phyloP scores from a whole-genome alignment of 371 early-diverging fungal genomes.

The Mortierella sp. region DNA sequence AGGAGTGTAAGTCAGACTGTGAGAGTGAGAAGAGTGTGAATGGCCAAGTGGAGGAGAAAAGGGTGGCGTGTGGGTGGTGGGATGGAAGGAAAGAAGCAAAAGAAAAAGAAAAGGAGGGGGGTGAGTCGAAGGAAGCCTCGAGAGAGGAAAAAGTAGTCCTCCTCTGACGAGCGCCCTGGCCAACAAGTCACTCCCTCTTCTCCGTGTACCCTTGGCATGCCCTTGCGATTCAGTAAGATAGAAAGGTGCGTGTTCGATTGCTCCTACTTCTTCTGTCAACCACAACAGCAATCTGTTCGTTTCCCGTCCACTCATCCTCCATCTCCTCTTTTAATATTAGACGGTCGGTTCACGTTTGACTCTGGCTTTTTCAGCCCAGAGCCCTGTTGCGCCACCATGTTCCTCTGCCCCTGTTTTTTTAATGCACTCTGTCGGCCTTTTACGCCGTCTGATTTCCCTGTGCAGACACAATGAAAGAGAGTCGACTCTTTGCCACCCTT shows the following conservation, averaged over 20 bases:
- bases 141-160: background rate
- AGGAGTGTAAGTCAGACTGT: background rate
- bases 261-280: background rate
- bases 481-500: background rate
- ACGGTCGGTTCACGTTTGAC: too few species aligned
- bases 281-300: background rate
- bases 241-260: too few species aligned
- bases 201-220: too few species aligned
- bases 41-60: background rate
- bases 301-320: background rate
- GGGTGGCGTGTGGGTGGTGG: background rate
- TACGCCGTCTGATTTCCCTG: too few species aligned
- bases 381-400: background rate
- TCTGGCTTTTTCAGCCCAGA: background rate
- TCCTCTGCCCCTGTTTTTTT: background rate
- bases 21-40: background rate
- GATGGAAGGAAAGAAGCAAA: background rate
- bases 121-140: background rate
- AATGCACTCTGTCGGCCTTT: too few species aligned
- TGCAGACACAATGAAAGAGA: background rate
- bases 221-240: too few species aligned
- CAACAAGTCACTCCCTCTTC: too few species aligned
- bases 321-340: background rate
- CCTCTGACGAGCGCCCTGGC: too few species aligned
- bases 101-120: background rate